Evolutionary conservation across 2,329 filamentous ascomycete genomes (phyloP).

Genomic region (Fusarium subglutinans): DNA sequence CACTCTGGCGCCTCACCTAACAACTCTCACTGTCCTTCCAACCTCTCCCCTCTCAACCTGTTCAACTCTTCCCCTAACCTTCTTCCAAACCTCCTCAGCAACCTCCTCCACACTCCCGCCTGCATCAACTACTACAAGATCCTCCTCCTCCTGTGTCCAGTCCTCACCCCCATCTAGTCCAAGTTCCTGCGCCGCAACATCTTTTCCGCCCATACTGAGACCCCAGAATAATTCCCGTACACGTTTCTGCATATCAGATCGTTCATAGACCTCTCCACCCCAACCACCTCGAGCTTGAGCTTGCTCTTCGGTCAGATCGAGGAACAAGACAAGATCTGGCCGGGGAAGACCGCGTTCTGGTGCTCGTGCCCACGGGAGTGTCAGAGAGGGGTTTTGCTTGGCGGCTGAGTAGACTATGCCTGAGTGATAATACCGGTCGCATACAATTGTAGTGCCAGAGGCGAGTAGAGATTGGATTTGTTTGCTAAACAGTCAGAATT

Average conservation of each 20-base stretch:
- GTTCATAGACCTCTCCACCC: constrained; percentile 90
- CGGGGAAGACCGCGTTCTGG: constrained; percentile 88
- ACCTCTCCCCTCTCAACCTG: constrained; percentile 61
- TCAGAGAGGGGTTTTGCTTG: constrained; percentile 76
- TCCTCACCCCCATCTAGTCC: constrained; percentile 36
- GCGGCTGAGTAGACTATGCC: constrained; percentile 94
- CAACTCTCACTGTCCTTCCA: constrained; percentile 55
- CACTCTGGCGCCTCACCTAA: constrained; percentile 13
- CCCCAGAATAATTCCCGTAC: constrained; percentile 79
- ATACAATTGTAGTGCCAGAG: constrained; percentile 77
- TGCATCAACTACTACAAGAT: constrained; percentile 64
- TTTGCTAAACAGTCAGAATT: constrained; percentile 49
- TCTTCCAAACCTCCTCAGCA: constrained; percentile 63
- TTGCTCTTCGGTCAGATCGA: constrained; percentile 79
- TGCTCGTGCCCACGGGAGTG: constrained; percentile 81
- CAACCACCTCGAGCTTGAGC: constrained; percentile 84
- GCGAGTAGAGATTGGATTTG: constrained; percentile 64
- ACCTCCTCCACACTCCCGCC: constrained; percentile 65
- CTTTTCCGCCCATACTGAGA: constrained; percentile 58
- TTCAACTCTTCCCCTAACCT: constrained; percentile 58
- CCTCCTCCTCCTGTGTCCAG: constrained; percentile 62
- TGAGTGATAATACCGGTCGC: constrained; percentile 95
- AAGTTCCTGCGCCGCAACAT: constrained; percentile 42
- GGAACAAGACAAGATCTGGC: constrained; percentile 87
- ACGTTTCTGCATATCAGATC: constrained; percentile 79